Conservation (phyloP, 164 flowering plant genomes). For the Magnolia changhungtana region DNA sequence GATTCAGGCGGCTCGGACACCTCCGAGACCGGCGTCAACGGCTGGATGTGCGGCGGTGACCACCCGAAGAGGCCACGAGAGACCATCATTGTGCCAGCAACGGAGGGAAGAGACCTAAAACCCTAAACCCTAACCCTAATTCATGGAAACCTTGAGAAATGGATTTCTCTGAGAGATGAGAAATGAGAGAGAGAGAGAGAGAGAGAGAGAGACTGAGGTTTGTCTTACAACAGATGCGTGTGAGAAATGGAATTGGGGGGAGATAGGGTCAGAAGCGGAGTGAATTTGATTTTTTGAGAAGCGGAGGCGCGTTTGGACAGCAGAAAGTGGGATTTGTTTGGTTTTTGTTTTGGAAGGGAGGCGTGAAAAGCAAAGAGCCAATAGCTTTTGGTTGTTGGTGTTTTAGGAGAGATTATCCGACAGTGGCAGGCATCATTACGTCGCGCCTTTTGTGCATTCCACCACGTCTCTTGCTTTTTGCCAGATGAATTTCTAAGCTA, state of each 20-base stretch:
- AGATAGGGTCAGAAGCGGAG: not conserved
- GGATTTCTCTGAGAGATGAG: not conserved
- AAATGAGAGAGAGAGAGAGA: not conserved
- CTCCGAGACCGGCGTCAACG: constrained; percentile 95
- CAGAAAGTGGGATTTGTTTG: not conserved
- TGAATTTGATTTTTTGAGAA: too few species aligned
- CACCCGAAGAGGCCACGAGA: constrained; percentile 95
- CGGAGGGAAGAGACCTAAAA: not conserved
- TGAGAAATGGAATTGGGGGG: not conserved
- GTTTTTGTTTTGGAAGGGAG: not conserved
- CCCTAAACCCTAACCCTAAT: constrained; percentile 9
- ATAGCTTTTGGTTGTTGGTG: not conserved
- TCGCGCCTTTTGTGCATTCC: not conserved
- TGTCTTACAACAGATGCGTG: not conserved
- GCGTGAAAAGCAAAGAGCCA: not conserved
- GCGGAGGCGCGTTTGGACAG: not conserved
- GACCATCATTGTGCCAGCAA: constrained; percentile 58
- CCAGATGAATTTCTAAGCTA: not conserved
- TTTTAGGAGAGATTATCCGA: not conserved
- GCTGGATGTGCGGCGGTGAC: constrained; percentile 99
- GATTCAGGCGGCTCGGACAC: constrained; percentile 99
- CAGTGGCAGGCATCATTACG: not conserved
- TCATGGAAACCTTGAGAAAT: not conserved
- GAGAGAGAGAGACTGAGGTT: not conserved
- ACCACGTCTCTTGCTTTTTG: not conserved